Conservation (phyloP, 2,329 filamentous ascomycete species). For the Aspergillus sp. region DNA sequence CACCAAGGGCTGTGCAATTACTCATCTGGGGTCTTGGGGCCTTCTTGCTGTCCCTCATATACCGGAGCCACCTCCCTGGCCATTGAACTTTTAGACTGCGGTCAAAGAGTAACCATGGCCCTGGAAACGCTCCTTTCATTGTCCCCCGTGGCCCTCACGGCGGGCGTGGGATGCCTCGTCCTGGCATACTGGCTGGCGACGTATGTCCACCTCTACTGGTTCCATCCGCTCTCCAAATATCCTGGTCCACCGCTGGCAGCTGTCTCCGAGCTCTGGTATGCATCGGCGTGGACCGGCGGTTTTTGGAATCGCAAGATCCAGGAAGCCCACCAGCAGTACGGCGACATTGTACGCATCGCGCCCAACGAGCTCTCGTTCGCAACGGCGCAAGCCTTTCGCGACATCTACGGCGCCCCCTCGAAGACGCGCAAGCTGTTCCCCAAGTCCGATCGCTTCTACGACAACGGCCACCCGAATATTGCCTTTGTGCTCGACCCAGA, state of each 20-base stretch:
- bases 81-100: not conserved
- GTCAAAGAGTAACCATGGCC: not conserved
- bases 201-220: not conserved
- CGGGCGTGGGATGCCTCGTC: not conserved
- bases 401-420: not conserved
- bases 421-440: not conserved
- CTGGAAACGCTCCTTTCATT: not conserved
- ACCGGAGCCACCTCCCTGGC: not conserved
- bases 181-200: not conserved
- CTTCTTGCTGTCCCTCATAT: not conserved
- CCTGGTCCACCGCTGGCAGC: not conserved
- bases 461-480: not conserved
- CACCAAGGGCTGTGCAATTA: too few species aligned
- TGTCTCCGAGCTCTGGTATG: not conserved
- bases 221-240: not conserved
- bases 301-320: not conserved
- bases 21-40: not conserved
- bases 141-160: not conserved
- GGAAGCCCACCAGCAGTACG: not conserved
- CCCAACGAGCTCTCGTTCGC: conserved; percentile 1
- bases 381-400: not conserved
- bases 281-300: not conserved
- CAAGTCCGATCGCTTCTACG: conserved; percentile 1
- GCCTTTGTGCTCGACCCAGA: not conserved
- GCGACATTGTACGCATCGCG: not conserved